Evolutionary conservation across 177 flowering plant species (phyloP), one percentile per base, ranked within the genome.

Genomic region (Vitis hybrid): DNA sequence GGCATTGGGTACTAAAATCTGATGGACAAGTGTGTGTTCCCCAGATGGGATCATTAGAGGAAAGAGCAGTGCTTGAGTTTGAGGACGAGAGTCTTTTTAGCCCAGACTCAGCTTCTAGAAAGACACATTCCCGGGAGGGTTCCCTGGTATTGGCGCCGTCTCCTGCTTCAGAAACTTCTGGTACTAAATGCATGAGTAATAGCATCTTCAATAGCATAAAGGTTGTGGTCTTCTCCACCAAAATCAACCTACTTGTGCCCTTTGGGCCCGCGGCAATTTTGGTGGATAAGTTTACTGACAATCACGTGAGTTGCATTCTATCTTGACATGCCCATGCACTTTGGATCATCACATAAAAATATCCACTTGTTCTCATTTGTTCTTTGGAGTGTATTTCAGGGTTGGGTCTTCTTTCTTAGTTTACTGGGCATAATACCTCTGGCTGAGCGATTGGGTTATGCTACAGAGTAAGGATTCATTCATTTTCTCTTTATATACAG

Each of bases 401-500:
- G 90, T 51, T 84, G 82, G 85, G 87, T 87, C 52, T 87, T 85
- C 73, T 70, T 85, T 30, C 72, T 83, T 1, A 76, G 82, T 74
- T 76, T 87, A 46, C 11, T 85, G 78, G 91, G 91, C 18, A 87
- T 87, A 27, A 80, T 72, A 62, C 91, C 91, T 48, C 60, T 87
- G 75, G 91, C 89, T 11, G 89, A 87, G 72, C 88, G 91, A 52
- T 75, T 87, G 40, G 91, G 91, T 19, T 83, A 68, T 81, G 82
- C 77, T 35, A 87, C 87, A 21, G 89, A 86, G 89, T 84, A 79
- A 75, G 85, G 40, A 50, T 59, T 61, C 54, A 6, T 13, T 1
- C 62, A 2, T 5, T 32, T 52, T n/a, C 14, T 52, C 56, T 14
- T 11, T 14, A 52, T 52, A n/a, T 11, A 14, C n/a, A n/a, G 15